These are phyloP conservation scores for Coniochaeta sp. DNA, from an alignment of 2,329 filamentous ascomycete species.

Conservation along the genomic window DNA sequence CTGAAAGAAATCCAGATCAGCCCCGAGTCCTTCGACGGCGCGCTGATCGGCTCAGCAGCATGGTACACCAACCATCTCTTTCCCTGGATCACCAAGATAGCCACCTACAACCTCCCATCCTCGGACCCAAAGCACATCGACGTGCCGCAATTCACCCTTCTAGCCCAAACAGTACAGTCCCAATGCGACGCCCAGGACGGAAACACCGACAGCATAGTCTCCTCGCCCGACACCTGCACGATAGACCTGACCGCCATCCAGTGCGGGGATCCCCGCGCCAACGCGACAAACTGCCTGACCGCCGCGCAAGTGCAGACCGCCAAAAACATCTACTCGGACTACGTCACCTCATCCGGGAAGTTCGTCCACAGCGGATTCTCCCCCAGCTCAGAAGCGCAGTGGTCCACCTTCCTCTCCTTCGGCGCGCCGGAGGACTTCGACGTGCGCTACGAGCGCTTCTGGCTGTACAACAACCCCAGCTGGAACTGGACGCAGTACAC, in stretches of 20 bases:
- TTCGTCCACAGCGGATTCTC: slow-evolving; percentile 6
- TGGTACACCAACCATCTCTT: slow-evolving; percentile 33
- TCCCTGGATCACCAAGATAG: slow-evolving; percentile 28
- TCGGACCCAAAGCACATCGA: slow-evolving; percentile 32
- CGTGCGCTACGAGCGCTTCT: slow-evolving; percentile 1
- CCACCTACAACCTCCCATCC: slow-evolving; percentile 34
- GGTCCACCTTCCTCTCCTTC: neutral
- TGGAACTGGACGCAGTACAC: slow-evolving; percentile 1
- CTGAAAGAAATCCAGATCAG: slow-evolving; percentile 43
- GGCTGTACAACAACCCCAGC: neutral
- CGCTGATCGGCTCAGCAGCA: slow-evolving; percentile 41
- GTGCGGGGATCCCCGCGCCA: slow-evolving; percentile 15
- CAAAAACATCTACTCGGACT: slow-evolving; percentile 7
- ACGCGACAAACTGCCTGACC: slow-evolving; percentile 7
- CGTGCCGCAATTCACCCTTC: slow-evolving; percentile 26
- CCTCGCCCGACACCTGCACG: slow-evolving; percentile 31
- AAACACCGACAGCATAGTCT: slow-evolving; percentile 37
- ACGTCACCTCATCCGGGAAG: slow-evolving; percentile 1
- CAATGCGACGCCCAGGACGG: slow-evolving; percentile 43
- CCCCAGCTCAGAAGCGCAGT: neutral
- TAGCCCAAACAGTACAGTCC: slow-evolving; percentile 28
- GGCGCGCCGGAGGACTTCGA: neutral
- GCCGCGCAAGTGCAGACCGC: slow-evolving; percentile 8
- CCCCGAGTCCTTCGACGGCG: slow-evolving; percentile 49
- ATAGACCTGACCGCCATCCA: slow-evolving; percentile 29